Conservation (phyloP, 345 rosid genomes). For the Eucalyptus cloeziana region DNA sequence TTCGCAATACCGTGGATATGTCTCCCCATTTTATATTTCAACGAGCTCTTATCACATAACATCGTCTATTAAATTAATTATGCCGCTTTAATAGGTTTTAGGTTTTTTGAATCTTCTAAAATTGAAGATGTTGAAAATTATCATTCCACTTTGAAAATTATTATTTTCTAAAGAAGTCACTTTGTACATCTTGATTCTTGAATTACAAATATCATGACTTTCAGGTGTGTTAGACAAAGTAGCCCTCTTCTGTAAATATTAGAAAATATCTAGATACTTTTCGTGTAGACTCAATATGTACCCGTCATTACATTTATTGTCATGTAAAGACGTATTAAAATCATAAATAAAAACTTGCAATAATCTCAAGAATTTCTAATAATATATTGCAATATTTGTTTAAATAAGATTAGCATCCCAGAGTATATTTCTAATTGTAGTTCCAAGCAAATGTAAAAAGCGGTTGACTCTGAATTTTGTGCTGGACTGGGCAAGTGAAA, state of each 20-base stretch:
- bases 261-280: no score
- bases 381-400: not conserved
- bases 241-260: not conserved
- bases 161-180: not conserved
- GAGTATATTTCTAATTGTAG: no score
- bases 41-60: not conserved
- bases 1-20: not conserved
- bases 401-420: not conserved
- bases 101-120: not conserved
- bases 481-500: no score
- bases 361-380: not conserved
- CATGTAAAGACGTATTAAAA: no score
- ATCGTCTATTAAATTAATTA: no score
- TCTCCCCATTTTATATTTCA: no score
- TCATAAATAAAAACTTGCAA: not conserved
- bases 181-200: accelerated
- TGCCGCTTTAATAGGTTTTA: not conserved
- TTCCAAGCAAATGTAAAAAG: no score
- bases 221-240: not conserved
- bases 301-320: no score
- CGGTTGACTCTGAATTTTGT: no score
- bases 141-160: not conserved
- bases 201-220: not conserved
- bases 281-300: not conserved
- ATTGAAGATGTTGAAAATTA: not conserved